phyloP scores from a whole-genome alignment of 2,329 filamentous ascomycete genomes.

The Fusarium vanettenii region DNA sequence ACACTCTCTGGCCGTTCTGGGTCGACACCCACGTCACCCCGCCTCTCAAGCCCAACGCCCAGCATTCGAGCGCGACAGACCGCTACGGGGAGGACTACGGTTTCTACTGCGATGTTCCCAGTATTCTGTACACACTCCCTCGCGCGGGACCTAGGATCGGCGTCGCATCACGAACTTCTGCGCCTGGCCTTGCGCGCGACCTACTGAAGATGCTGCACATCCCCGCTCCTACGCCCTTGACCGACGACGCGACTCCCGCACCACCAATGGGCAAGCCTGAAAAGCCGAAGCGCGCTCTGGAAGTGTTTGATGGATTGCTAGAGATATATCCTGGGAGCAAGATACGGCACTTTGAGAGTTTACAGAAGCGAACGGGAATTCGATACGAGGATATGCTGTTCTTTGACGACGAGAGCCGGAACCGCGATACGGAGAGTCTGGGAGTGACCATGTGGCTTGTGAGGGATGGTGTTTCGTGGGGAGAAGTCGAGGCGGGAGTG shows the following conservation, averaged over 20 bases:
- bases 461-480: conserved; percentile 79
- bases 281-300: conserved; percentile 61
- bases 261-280: conserved; percentile 37
- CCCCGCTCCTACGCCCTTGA: conserved; percentile 47
- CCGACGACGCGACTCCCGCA: conserved; percentile 12
- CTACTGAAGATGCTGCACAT: conserved; percentile 81
- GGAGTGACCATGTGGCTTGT: conserved; percentile 90
- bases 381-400: conserved; percentile 89
- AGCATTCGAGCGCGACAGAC: conserved; percentile 61
- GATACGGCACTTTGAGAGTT: conserved; percentile 82
- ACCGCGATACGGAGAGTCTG: conserved; percentile 81
- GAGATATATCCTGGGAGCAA: conserved; percentile 84
- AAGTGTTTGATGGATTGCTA: conserved; percentile 69
- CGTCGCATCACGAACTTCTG: conserved; percentile 83
- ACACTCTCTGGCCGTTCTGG: conserved; percentile 99
- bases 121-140: conserved; percentile 71
- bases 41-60: conserved; percentile 68
- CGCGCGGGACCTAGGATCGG: conserved; percentile 66
- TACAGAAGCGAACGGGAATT: conserved; percentile 78
- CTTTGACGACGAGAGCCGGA: conserved; percentile 92
- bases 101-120: conserved; percentile 78
- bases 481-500: conserved; percentile 83
- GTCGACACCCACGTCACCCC: conserved; percentile 90
- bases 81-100: conserved; percentile 72
- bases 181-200: conserved; percentile 83